Conservation (phyloP, 2,329 filamentous ascomycete genomes). For the Emmonsiellopsis sp. region DNA sequence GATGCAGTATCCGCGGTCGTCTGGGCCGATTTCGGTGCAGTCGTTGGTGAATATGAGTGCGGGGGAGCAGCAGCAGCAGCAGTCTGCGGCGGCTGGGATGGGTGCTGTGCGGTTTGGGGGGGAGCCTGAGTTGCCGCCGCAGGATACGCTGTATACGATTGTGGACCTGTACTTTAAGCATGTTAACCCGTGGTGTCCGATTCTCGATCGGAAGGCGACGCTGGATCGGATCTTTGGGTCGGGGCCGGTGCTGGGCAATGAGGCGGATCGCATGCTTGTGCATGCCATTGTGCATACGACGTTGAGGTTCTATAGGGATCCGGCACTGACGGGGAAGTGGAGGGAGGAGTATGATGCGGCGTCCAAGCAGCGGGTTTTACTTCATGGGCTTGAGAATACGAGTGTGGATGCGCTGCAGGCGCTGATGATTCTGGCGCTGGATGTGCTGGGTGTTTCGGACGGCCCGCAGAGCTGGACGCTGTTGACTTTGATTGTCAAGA, state of each 20-base stretch:
- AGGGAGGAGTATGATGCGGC: conserved; percentile 31
- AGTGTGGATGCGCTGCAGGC: conserved; percentile 32
- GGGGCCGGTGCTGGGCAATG: conserved; percentile 30
- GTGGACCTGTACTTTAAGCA: conserved; percentile 56
- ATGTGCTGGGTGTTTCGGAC: conserved; percentile 36
- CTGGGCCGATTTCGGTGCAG: conserved; percentile 1
- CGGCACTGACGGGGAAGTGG: conserved; percentile 29
- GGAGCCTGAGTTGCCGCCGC: conserved; percentile 46
- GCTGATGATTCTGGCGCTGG: conserved; percentile 33
- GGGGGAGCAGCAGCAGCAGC: background rate
- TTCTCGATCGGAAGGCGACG: conserved; percentile 36
- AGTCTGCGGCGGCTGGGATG: background rate
- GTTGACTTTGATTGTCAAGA: conserved; percentile 31
- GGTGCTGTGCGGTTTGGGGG: background rate
- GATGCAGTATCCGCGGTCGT: background rate
- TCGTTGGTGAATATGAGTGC: background rate
- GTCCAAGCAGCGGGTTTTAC: conserved; percentile 32
- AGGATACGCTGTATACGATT: conserved; percentile 50
- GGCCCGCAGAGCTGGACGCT: conserved; percentile 37
- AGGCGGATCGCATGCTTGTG: conserved; percentile 33
- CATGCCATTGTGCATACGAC: conserved; percentile 39
- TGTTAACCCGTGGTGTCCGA: conserved; percentile 50
- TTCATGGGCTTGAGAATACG: conserved; percentile 35
- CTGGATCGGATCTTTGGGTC: conserved; percentile 34
- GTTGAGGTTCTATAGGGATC: conserved; percentile 34